phyloP scores from a whole-genome alignment of 1,284 basidiomycete species.

The Ustilago cynodontis region DNA sequence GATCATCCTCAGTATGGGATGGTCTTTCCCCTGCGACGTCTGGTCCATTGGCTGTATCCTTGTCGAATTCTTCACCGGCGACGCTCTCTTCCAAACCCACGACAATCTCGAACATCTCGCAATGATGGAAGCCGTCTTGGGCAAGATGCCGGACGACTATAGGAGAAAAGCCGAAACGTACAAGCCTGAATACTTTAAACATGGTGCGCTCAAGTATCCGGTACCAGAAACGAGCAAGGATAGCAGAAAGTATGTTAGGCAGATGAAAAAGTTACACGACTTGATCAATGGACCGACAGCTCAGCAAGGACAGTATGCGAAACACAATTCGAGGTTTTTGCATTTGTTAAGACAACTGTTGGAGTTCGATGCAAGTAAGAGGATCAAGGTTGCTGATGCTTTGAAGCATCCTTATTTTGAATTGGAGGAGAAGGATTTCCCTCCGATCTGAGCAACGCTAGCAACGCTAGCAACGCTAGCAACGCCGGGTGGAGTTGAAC shows the following conservation, averaged over 20 bases:
- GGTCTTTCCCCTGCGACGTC: constrained; percentile 98
- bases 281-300: constrained; percentile 76
- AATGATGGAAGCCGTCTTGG: constrained; percentile 99
- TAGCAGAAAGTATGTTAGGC: constrained; percentile 92
- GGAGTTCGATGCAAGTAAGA: constrained; percentile 86
- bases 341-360: constrained; percentile 88
- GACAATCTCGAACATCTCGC: constrained; percentile 99
- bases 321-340: constrained; percentile 81
- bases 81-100: constrained; percentile 97
- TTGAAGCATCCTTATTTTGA: constrained; percentile 68
- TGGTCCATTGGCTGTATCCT: constrained; percentile 99
- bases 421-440: constrained; percentile 61
- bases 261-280: constrained; percentile 85
- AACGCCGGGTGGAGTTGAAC: too few relatives aligned
- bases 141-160: constrained; percentile 91
- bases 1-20: constrained; percentile 93
- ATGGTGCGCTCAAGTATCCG: constrained; percentile 88
- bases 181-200: constrained; percentile 93
- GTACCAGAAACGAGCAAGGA: constrained; percentile 86
- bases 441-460: constrained; percentile 39
- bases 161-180: constrained; percentile 73
- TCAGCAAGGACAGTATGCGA: constrained; percentile 43
- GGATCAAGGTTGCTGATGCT: constrained; percentile 65
- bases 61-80: constrained; percentile 97
- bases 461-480: too few relatives aligned